Conservation (phyloP, 192 early-diverging fungal genomes). For the Paraglomus occultum region DNA sequence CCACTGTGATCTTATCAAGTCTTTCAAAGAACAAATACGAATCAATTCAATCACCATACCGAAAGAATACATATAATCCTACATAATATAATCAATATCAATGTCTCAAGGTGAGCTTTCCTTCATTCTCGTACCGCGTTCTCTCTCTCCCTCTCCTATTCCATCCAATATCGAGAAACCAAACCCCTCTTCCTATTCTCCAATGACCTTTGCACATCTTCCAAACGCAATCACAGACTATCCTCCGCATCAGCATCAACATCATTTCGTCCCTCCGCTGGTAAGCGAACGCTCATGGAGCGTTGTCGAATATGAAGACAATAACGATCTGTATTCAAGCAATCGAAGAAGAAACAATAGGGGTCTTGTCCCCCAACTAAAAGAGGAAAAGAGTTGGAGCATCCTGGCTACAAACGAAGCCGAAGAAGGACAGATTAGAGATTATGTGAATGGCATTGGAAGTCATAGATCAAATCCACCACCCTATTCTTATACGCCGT, state of each 20-base stretch:
- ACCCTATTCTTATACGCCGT: not conserved
- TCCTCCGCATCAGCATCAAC: not conserved
- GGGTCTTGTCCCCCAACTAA: not conserved
- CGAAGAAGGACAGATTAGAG: not conserved
- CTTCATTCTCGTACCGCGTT: no score
- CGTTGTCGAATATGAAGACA: not conserved
- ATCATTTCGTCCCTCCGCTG: not conserved
- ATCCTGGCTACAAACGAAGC: not conserved
- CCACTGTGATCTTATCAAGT: no score
- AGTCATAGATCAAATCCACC: not conserved
- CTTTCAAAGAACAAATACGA: no score
- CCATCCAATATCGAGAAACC: no score
- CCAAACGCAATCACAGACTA: not conserved
- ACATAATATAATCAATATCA: no score
- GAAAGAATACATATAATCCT: no score
- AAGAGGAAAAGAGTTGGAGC: not conserved
- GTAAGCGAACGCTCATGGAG: constrained; percentile 9
- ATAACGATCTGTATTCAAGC: not conserved
- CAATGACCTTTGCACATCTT: no score
- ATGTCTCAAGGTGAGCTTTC: no score
- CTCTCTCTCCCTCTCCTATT: no score
- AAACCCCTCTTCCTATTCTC: no score
- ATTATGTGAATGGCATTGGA: not conserved
- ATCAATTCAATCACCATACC: no score
- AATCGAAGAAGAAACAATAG: not conserved